Conservation (phyloP, 768 basidiomycete genomes). For the Psilocybe cyanescens region DNA sequence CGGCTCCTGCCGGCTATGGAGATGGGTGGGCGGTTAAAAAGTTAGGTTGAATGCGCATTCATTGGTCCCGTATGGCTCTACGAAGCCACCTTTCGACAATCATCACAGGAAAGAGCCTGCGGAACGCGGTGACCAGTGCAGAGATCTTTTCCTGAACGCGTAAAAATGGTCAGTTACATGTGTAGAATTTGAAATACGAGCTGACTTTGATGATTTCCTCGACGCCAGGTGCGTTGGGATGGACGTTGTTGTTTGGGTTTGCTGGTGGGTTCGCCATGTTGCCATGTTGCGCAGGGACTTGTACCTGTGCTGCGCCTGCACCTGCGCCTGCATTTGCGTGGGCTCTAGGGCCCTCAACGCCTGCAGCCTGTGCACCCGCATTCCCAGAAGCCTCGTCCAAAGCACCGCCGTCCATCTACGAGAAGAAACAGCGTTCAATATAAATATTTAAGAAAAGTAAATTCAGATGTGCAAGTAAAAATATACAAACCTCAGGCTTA, state of each 20-base stretch:
- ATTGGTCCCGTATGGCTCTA: neutral
- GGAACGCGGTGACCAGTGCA: neutral
- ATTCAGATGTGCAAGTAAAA: too few relatives aligned
- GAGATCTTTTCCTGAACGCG: neutral
- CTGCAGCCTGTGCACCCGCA: too few relatives aligned
- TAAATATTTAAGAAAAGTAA: too few relatives aligned
- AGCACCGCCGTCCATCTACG: too few relatives aligned
- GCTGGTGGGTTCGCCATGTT: neutral
- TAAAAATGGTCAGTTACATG: neutral
- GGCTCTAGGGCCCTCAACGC: neutral
- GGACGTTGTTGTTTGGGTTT: neutral
- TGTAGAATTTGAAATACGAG: neutral
- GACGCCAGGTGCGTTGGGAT: neutral
- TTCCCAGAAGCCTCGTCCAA: too few relatives aligned
- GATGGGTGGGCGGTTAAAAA: too few relatives aligned
- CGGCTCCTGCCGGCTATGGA: too few relatives aligned
- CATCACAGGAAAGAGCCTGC: slow-evolving; percentile 5
- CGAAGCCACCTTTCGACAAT: neutral
- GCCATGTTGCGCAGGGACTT: neutral
- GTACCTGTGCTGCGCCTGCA: neutral
- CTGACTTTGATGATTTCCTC: neutral
- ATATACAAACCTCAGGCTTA: too few relatives aligned
- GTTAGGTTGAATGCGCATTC: neutral
- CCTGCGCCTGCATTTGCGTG: neutral
- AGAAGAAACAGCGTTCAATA: too few relatives aligned